Evolutionary conservation across 1,284 basidiomycete species (phyloP).

Genomic region (Ganoderma leucocontextum): DNA sequence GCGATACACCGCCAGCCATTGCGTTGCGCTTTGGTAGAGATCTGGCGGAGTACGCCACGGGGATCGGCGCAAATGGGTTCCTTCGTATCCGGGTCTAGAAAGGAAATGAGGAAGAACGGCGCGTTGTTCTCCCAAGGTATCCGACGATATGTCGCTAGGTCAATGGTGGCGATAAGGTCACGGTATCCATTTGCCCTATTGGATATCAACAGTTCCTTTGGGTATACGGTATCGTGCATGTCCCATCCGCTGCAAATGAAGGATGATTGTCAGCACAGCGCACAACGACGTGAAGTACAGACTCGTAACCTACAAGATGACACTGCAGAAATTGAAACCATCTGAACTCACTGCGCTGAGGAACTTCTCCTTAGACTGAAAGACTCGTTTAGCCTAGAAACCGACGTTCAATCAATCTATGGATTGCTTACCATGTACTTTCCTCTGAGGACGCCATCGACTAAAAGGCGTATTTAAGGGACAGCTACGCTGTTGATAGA

Average conservation of each 20-base stretch:
- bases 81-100: slow-evolving; percentile 85
- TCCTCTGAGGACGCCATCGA: slow-evolving; percentile 93
- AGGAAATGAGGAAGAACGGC: slow-evolving; percentile 93
- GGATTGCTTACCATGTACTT: slow-evolving; percentile 82
- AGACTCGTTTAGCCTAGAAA: slow-evolving; percentile 5
- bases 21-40: slow-evolving; percentile 58
- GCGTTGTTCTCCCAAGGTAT: slow-evolving; percentile 94
- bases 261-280: not conserved
- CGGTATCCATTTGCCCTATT: slow-evolving; percentile 92
- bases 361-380: slow-evolving; percentile 90
- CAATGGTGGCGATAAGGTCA: slow-evolving; percentile 86
- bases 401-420: not conserved
- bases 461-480: slow-evolving; percentile 46
- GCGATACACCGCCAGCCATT: slow-evolving; percentile 72
- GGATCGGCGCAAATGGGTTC: slow-evolving; percentile 86
- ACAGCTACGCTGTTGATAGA: no score
- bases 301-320: slow-evolving; percentile 73
- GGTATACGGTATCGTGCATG: slow-evolving; percentile 86
- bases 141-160: slow-evolving; percentile 85
- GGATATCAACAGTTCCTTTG: slow-evolving; percentile 87
- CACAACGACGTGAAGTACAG: not conserved
- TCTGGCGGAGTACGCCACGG: slow-evolving; percentile 77
- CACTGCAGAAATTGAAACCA: slow-evolving; percentile 93
- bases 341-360: slow-evolving; percentile 83
- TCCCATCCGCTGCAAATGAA: slow-evolving; percentile 76